Base-by-base conservation (phyloP, 768 basidiomycete species). In the Aureoboletus auriporus region DNA sequence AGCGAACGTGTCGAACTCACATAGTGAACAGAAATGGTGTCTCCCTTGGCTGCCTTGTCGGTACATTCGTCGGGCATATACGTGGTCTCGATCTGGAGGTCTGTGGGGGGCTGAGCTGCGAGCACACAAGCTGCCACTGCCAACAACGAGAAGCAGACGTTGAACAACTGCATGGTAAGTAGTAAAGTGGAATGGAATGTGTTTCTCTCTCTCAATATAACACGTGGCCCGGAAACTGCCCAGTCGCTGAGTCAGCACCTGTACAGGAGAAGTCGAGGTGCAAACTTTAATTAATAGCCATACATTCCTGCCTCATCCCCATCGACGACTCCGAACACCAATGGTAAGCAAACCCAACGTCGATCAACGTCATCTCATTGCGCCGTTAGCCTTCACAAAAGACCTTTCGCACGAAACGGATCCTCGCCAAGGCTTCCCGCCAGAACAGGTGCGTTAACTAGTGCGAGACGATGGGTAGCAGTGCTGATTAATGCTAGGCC, bases 321-420 rank as follows among this genome's bases (percentile, higher is more conserved):
- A 62, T 52, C 63, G 54, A 53, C 55, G 66, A 67, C 66, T 61
- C 55, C 59, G 59, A 65, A 63, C 67, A 65, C 70, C 70, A 61
- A 80, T 83, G 79, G 76, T 78, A 69, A 58, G 77, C 50, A 10
- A 37, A 48, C 29, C 28, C 23, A 26, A 46, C 43, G 33, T 35
- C 13, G 36, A 13, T 12, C 12, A 0, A 8, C 2, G 14, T 39
- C 13, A 4, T 34, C 47, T 63, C 0, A 52, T 49, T 33, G 4
- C 40, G 37, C 16, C 54, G 14, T 26, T 71, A 97, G 95, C 95
- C 95, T 73, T 97, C 95, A 69, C 92, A 97, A 85, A 99, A 99
- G 77, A 82, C 92, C 50, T 97, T 97, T 83, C 82, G 89, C 68
- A 93, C 89, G 70, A 99, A 99, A 79, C 85, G 86, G 69, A 94